Conservation (phyloP, 306 rosid genomes). For the Acacia acuminata region DNA sequence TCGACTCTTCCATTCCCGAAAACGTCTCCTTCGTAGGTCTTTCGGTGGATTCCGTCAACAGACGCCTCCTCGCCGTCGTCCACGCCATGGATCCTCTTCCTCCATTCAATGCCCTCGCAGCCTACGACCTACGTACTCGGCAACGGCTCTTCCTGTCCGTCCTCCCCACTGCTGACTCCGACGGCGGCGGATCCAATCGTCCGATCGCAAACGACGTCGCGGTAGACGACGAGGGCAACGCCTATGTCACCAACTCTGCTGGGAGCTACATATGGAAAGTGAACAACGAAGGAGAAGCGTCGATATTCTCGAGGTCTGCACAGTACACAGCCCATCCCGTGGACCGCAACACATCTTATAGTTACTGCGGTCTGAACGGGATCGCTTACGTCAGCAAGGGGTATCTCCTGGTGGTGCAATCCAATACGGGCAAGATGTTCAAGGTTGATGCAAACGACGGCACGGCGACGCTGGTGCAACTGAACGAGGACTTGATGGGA, state of each 20-base stretch:
- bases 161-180: constrained; percentile 38
- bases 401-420: constrained; percentile 70
- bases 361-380: constrained; percentile 69
- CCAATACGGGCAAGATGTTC: constrained; percentile 19
- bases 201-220: constrained; percentile 72
- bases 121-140: constrained; percentile 69
- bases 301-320: constrained; percentile 61
- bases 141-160: constrained; percentile 56
- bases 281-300: constrained; percentile 49
- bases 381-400: constrained; percentile 69
- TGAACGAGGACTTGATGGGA: constrained; percentile 43
- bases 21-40: constrained; percentile 68
- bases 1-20: constrained; percentile 62
- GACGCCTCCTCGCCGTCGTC: constrained; percentile 72
- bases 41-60: constrained; percentile 56
- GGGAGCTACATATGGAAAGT: constrained; percentile 84
- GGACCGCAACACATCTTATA: constrained; percentile 32
- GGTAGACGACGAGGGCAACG: constrained; percentile 70
- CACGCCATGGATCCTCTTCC: constrained; percentile 49
- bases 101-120: constrained; percentile 69
- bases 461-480: constrained; percentile 48
- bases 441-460: constrained; percentile 73
- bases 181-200: constrained; percentile 8
- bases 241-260: constrained; percentile 71
- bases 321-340: constrained; percentile 49